Percentiles rank a stretch among this genome's conserved stretches.
These are phyloP conservation scores for Claviceps sp. DNA, from an alignment of 2,329 filamentous ascomycete genomes.

Conservation along the genomic window DNA sequence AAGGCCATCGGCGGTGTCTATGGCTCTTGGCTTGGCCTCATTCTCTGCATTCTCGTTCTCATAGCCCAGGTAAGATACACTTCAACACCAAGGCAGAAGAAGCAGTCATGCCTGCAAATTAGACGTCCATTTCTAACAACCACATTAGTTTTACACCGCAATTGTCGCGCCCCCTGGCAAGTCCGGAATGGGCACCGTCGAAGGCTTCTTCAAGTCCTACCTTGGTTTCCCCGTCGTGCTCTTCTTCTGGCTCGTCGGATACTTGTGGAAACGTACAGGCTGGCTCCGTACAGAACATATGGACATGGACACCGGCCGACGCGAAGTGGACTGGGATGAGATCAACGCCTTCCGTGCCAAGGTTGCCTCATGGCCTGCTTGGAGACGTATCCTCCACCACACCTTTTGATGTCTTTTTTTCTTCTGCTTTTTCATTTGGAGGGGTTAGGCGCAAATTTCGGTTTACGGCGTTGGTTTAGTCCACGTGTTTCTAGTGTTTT, in stretches of 20 bases:
- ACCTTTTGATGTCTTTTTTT: conserved; percentile 19
- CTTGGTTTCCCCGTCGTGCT: conserved; percentile 41
- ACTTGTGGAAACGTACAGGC: conserved; percentile 50
- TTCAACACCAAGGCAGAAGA: neutral
- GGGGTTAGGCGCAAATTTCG: neutral
- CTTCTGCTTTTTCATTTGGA: neutral
- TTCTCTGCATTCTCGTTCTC: conserved; percentile 40
- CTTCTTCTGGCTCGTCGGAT: conserved; percentile 43
- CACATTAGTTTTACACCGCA: conserved; percentile 33
- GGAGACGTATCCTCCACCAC: conserved; percentile 27
- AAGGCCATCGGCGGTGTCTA: conserved; percentile 43
- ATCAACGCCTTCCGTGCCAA: conserved; percentile 41
- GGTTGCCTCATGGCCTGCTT: conserved; percentile 37
- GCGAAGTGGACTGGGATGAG: conserved; percentile 51
- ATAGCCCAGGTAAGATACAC: conserved; percentile 31
- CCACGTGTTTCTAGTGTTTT: conserved; percentile 3
- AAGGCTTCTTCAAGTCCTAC: conserved; percentile 42
- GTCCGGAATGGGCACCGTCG: conserved; percentile 24
- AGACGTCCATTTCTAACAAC: neutral
- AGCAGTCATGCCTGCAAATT: neutral
- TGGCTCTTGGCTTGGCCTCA: conserved; percentile 50
- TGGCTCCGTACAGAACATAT: conserved; percentile 48
- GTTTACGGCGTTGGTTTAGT: too few relatives aligned
- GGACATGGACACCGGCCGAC: conserved; percentile 53
- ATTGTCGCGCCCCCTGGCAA: conserved; percentile 23